Conservation (phyloP, 1,284 basidiomycete genomes). For the Tetrapyrgos nigripes region DNA sequence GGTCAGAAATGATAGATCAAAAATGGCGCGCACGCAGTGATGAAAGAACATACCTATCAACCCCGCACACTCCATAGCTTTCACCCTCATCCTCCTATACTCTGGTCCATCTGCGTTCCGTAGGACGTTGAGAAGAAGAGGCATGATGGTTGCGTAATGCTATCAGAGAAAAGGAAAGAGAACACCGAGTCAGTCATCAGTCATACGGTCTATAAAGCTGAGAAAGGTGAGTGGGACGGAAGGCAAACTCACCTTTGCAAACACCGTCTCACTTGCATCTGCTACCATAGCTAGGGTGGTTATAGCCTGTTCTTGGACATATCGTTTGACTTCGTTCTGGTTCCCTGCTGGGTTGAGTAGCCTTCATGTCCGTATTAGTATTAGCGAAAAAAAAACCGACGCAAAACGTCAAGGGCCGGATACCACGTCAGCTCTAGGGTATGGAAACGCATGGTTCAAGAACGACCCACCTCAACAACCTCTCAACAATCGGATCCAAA, state of each 20-base stretch:
- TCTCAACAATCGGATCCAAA: conserved; percentile 78
- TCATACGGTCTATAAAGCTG: not conserved
- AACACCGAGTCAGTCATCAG: not conserved
- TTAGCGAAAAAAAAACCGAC: not conserved
- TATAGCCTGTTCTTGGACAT: conserved; percentile 86
- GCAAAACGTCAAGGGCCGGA: too few species aligned
- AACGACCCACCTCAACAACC: conserved; percentile 44
- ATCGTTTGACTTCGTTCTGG: conserved; percentile 43
- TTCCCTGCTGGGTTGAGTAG: conserved; percentile 12
- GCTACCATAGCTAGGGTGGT: conserved; percentile 87
- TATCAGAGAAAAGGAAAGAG: conserved; percentile 30
- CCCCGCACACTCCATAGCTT: conserved; percentile 88
- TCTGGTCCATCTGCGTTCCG: conserved; percentile 70
- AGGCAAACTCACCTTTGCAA: conserved; percentile 58
- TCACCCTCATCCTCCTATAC: conserved; percentile 72
- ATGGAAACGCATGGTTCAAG: conserved; percentile 5
- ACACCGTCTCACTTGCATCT: conserved; percentile 77
- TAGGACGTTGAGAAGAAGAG: conserved; percentile 73
- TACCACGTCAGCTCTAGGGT: too few species aligned
- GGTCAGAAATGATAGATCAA: not conserved
- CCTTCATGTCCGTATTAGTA: conserved; percentile 33
- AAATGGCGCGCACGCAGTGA: too few species aligned
- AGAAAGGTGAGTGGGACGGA: not conserved
- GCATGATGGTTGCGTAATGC: conserved; percentile 82
- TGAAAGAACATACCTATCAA: conserved; percentile 75